Base-by-base conservation (phyloP, 164 flowering plant species). In the Dillenia turbinata region DNA sequence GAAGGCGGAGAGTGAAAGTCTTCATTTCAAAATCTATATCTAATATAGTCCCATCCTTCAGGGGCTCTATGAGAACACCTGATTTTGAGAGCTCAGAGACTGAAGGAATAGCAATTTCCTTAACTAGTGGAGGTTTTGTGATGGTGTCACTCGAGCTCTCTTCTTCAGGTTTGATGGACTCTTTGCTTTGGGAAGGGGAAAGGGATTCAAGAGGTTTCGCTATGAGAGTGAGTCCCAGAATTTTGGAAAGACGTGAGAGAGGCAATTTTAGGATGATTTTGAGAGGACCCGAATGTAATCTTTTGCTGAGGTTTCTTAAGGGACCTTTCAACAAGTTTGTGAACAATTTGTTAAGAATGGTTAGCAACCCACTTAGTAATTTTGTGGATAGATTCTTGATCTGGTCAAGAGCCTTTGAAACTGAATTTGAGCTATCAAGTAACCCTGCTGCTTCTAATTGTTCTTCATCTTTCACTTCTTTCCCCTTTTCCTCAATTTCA, bases 51-150 rank as follows among this genome's bases (percentile, higher is more conserved):
- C 68, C 75, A 4, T 62, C 44, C 1, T 77, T 57, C 40, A 33
- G 40, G 9, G 68, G 57, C 1, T 13, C 17, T 48, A 83, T 77
- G 1, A 22, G 57, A 5, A 83, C 71, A 0, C 81, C 80, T 1
- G 76, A 61, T 0, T 69, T 60, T 2, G 26, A 43, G 19, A 83
- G 81, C 14, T 73, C 67, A 2, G 74, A 51, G 3, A 78, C 80
- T 0, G 81, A 73, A 22, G 83, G 86, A 15, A 81, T 77, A 17
- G 24, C 60, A 12, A 81, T 75, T 60, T 81, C 82, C 52, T 78
- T 80, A 4, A 72, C 56, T n/a, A 66, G 46, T 47, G 75, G 77
- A 33, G 67, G 54, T 9, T 60, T 61, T 40, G 17, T 40, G 4
- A 6, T n/a, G 12, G 12, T 51, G 7, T 40, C 17, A 13, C 13